Base-by-base conservation (phyloP, 306 rosid genomes). In the Quercus rubra region DNA sequence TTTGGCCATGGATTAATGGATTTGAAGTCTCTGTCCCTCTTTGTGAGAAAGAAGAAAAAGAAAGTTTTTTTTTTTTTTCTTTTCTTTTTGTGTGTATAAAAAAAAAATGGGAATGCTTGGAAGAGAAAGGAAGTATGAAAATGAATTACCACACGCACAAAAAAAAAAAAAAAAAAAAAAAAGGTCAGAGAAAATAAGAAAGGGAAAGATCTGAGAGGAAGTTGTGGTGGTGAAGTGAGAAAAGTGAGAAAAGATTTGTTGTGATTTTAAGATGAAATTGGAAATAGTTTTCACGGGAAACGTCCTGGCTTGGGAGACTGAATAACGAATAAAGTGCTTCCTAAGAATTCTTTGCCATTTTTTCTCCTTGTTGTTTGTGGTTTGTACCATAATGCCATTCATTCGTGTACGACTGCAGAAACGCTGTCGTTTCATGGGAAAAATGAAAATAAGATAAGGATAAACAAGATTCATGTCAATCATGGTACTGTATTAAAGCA, bases 1-100 rank as follows among this genome's bases (percentile, higher is more conserved):
- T 55, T 86, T 83, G 63, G 87, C 87, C 90, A 86, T 83, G 79
- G 76, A n/a, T 71, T 46, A 41, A 41, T 2, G 21, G 28, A 54
- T 70, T 67, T 15, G 35, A 74, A 33, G 19, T 33, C 66, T 35
- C 38, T 55, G 3, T 27, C 14, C 6, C 46, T 28, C 11, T 67
- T 28, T 10, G 31, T 31, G 74, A 67, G 61, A 71, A 51, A 14
- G 19, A 72, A 51, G 66, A 30, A 54, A 27, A 66, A 4, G 51
- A 13, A 46, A 51, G 64, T 52, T 21, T 46, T 70, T 69, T 73
- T 15, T 73, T 72, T 13, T 8, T 46, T 46, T 12, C 3, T 46
- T 2, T 46, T 11, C 0, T 46, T 2, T 46, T 2, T 3, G 15
- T 12, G 6, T 41, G 71, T 33, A 6, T 23, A 23, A 23, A 56